phyloP scores from a whole-genome alignment of 768 basidiomycete genomes.

The Auricularia auricula-judae region DNA sequence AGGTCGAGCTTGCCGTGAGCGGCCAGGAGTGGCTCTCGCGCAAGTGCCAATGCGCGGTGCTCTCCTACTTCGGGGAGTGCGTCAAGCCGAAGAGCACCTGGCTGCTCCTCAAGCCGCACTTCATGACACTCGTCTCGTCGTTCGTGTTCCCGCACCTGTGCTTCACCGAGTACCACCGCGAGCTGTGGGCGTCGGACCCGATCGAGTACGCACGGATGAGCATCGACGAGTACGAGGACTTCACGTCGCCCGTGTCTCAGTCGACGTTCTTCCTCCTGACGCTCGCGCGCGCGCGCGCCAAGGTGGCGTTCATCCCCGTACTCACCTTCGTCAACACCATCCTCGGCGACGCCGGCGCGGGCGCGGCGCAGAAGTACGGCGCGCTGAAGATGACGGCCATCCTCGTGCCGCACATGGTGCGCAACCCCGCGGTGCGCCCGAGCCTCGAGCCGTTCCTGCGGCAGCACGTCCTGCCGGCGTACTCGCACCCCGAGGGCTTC shows the following conservation, averaged over 20 bases:
- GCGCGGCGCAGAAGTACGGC: slow-evolving; percentile 66
- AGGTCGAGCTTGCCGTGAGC: slow-evolving; percentile 62
- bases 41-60: slow-evolving; percentile 75
- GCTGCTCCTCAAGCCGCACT: slow-evolving; percentile 76
- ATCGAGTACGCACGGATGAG: slow-evolving; percentile 70
- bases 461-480: slow-evolving; percentile 64
- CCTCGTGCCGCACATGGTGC: slow-evolving; percentile 70
- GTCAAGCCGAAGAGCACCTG: slow-evolving; percentile 92
- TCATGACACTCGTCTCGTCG: slow-evolving; percentile 60
- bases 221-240: slow-evolving; percentile 75
- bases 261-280: slow-evolving; percentile 74
- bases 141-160: slow-evolving; percentile 84
- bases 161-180: slow-evolving; percentile 55
- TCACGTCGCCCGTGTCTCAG: slow-evolving; percentile 63
- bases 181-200: slow-evolving; percentile 73
- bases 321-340: slow-evolving; percentile 67
- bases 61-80: slow-evolving; percentile 81
- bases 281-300: slow-evolving; percentile 69
- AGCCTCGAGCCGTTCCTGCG: slow-evolving; percentile 71
- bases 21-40: slow-evolving; percentile 69
- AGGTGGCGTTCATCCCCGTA: slow-evolving; percentile 71
- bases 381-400: slow-evolving; percentile 75
- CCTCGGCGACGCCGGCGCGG: slow-evolving; percentile 34
- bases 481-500: slow-evolving; percentile 54
- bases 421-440: slow-evolving; percentile 66